Percentiles rank a stretch among this genome's conserved stretches.
Conservation (phyloP, 2,329 filamentous ascomycete genomes). For the Triangularia verruculosa region DNA sequence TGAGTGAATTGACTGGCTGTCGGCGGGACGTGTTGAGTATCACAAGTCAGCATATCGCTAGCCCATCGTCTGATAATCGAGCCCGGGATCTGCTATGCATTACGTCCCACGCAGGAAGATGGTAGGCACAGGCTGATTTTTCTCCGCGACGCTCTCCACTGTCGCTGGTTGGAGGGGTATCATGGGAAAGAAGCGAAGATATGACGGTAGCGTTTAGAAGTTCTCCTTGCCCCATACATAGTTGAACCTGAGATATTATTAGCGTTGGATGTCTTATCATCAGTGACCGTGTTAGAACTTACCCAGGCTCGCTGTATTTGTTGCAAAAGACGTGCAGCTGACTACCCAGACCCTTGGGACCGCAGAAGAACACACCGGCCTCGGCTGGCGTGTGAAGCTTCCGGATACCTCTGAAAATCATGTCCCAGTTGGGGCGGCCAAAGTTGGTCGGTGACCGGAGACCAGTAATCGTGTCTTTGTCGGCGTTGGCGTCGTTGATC, state of each 20-base stretch:
- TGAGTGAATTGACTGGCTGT: background rate
- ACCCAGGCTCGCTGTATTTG: conserved; percentile 80
- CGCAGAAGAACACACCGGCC: conserved; percentile 81
- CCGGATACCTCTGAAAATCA: conserved; percentile 80
- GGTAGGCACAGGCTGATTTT: background rate
- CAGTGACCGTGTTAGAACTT: conserved; percentile 38
- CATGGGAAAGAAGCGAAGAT: background rate
- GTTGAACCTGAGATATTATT: conserved; percentile 47
- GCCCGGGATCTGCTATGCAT: background rate
- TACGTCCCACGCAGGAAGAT: background rate
- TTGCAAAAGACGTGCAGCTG: conserved; percentile 80
- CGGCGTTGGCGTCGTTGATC: conserved; percentile 84
- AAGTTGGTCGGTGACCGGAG: conserved; percentile 81
- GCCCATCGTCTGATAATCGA: background rate
- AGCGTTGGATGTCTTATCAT: background rate
- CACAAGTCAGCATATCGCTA: background rate
- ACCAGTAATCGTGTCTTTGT: conserved; percentile 81
- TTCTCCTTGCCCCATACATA: conserved; percentile 70
- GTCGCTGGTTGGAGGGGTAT: background rate
- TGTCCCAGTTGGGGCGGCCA: conserved; percentile 84
- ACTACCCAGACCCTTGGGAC: conserved; percentile 75
- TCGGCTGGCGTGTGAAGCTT: conserved; percentile 73
- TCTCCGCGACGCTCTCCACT: background rate
- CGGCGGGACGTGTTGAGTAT: background rate
- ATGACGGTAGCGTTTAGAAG: conserved; percentile 44